Evolutionary conservation across 2,329 filamentous ascomycete species (phyloP), one percentile per base, ranked within the genome.

Genomic region (Botrytis aclada): DNA sequence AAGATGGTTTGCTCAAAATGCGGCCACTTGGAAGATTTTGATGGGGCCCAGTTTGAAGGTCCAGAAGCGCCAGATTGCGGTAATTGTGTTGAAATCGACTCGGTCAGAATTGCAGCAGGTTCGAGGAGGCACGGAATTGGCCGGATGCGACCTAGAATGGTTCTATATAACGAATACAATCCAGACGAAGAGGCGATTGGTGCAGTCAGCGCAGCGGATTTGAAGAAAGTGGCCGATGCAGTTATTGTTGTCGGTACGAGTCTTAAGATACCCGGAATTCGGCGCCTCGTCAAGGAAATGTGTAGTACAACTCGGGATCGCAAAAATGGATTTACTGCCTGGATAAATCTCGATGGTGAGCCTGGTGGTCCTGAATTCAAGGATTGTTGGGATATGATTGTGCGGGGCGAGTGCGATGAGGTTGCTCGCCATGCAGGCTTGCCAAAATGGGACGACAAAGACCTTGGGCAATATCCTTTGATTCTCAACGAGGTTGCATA

Each of bases 1-100:
- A 96, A 97, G 81, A 98, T 98, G 95, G 92, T 97, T 25, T 99
- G 96, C 83, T 94, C 94, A 62, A 98, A 98, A 82, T 99, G 96
- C 82, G 88, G 90, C 77, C 86, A 92, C 74, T 86, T 97, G 14
- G 88, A 89, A 62, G 87, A 92, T 69, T 95, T 99, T 78, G 86
- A 97, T 76, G 87, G 90, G 14, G 88, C 90, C 12, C 85, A 97
- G 61, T 99, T 99, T 81, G 88, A 93, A 72, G 94, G 95, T 3
- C 92, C 94, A 9, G 89, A 93, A 75, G 90, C 96, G 7, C 96
- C 96, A 39, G 86, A 92, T 16, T 99, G 96, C 82, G 84, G 85
- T 18, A 86, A 88, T 65, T 99, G 96, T 81, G 87, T 90, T 70
- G 88, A 88, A 75, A 88, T 89, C 73, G 95, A 99, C 80, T 83